Evolutionary conservation across 305 asterid genomes (phyloP).

Genomic region (Caryopteris hybrid): DNA sequence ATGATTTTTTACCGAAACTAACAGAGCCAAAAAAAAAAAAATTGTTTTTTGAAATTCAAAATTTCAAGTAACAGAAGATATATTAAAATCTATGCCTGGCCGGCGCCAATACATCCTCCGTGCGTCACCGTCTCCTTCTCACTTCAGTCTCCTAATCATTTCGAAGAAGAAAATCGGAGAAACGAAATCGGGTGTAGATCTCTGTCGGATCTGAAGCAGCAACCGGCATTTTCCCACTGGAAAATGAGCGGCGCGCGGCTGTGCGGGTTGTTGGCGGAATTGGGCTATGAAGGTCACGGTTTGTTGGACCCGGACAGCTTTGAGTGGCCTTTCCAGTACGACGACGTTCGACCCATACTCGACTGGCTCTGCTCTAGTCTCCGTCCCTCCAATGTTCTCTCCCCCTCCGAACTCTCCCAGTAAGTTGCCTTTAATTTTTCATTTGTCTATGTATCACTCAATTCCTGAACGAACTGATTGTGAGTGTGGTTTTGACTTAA

Average conservation of each 20-base stretch:
- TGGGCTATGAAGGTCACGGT: conserved; percentile 68
- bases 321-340: conserved; percentile 88
- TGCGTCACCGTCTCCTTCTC: neutral
- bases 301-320: conserved; percentile 87
- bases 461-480: neutral
- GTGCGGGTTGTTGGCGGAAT: conserved; percentile 69
- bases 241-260: conserved; percentile 66
- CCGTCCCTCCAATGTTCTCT: conserved; percentile 89
- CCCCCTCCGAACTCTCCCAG: conserved; percentile 82
- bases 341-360: conserved; percentile 43
- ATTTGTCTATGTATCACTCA: neutral
- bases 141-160: conserved; percentile 7
- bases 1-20: no score
- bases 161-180: conserved; percentile 7
- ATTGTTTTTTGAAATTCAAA: conserved; percentile 23
- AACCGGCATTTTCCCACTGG: conserved; percentile 21
- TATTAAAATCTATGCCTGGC: conserved; percentile 23
- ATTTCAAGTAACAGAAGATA: conserved; percentile 8
- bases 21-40: no score
- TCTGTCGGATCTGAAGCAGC: conserved; percentile 33
- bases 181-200: conserved; percentile 13
- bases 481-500: neutral
- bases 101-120: conserved; percentile 36
- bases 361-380: conserved; percentile 97
- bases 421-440: conserved; percentile 22